These are phyloP conservation scores for Vitis riparia DNA, from an alignment of 164 flowering plant genomes.

Conservation along the genomic window DNA sequence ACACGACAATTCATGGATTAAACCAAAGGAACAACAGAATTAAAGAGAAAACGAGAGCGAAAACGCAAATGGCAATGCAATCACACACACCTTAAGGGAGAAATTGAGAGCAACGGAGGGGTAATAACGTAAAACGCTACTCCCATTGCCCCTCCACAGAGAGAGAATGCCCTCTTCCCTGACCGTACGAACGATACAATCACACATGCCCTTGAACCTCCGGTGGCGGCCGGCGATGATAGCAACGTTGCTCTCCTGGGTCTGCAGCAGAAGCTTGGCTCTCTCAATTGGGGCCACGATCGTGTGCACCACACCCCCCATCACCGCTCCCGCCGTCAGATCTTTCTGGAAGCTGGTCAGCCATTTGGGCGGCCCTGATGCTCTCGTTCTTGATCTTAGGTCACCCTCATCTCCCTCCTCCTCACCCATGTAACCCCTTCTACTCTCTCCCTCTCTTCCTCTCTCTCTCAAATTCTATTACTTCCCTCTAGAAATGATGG, in stretches of 20 bases:
- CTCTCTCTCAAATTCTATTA: background rate
- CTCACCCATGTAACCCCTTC: slow-evolving; percentile 18
- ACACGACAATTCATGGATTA: background rate
- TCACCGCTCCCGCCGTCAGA: slow-evolving; percentile 82
- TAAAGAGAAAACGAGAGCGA: background rate
- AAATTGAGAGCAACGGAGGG: slow-evolving; percentile 98
- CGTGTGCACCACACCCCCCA: slow-evolving; percentile 93
- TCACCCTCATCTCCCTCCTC: slow-evolving; percentile 14
- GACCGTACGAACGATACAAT: slow-evolving; percentile 70
- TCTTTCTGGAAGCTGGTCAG: slow-evolving; percentile 62
- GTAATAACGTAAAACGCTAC: slow-evolving; percentile 84
- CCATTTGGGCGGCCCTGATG: slow-evolving; percentile 24
- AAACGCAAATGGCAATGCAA: background rate
- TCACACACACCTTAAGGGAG: slow-evolving; percentile 81
- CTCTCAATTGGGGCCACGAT: slow-evolving; percentile 96
- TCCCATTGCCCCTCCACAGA: slow-evolving; percentile 96
- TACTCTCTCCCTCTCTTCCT: slow-evolving; percentile 1
- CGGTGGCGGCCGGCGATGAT: slow-evolving; percentile 57
- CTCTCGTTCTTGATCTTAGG: background rate
- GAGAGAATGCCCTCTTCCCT: slow-evolving; percentile 87
- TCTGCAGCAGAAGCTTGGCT: slow-evolving; percentile 86
- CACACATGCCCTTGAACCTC: slow-evolving; percentile 88
- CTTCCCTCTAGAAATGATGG: background rate
- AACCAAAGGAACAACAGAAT: background rate
- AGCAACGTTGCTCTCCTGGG: slow-evolving; percentile 91